Conservation (phyloP, 257 asterid genomes). For the Pogostemon cablin region DNA sequence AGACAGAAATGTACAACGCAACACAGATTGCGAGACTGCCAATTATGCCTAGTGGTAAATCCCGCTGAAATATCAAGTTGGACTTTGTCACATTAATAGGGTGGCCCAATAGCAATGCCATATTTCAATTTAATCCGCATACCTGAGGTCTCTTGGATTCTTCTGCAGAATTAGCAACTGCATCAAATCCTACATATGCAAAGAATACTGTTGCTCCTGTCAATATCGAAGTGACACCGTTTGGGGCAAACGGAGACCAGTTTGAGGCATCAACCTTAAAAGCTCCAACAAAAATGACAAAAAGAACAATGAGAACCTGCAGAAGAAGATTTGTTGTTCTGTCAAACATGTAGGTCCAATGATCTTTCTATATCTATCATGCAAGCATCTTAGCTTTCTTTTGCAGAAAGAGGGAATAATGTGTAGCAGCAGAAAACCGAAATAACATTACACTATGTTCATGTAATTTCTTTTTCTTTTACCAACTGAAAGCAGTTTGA, state of each 20-base stretch:
- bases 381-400: conserved; percentile 16
- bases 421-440: conserved; percentile 6
- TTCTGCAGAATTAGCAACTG: conserved; percentile 98
- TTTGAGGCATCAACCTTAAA: conserved; percentile 82
- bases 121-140: conserved; percentile 25
- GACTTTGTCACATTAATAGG: conserved; percentile 16
- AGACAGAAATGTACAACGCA: conserved; percentile 75
- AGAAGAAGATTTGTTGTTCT: conserved; percentile 29
- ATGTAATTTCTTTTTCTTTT: neutral
- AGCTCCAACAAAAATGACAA: conserved; percentile 77
- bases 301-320: conserved; percentile 83
- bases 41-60: conserved; percentile 89
- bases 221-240: conserved; percentile 67
- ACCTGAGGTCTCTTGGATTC: conserved; percentile 97
- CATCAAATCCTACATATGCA: conserved; percentile 97
- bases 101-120: conserved; percentile 13
- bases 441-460: neutral
- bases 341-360: conserved; percentile 36
- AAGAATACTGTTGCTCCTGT: conserved; percentile 98
- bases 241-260: conserved; percentile 92
- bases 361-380: conserved; percentile 10
- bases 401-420: neutral
- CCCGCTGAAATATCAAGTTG: conserved; percentile 62
- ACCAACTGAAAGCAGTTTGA: neutral
- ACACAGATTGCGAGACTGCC: conserved; percentile 84